Conservation (phyloP, 2,329 filamentous ascomycete genomes). For the Colletotrichum sp. region DNA sequence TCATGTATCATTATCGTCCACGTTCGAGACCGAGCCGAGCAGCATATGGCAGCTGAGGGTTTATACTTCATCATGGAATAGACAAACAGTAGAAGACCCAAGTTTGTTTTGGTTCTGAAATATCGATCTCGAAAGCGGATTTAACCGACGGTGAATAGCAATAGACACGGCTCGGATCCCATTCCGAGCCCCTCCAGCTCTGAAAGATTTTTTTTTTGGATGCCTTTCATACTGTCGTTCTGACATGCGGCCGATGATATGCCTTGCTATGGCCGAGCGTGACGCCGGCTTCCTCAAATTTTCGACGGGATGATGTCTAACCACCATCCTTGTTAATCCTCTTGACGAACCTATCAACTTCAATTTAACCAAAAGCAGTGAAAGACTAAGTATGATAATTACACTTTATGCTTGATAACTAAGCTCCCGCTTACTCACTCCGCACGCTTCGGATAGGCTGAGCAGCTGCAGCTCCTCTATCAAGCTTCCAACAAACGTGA, state of each 20-base stretch:
- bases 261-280: not conserved
- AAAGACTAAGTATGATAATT: not conserved
- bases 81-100: not conserved
- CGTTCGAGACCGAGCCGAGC: not conserved
- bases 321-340: rapidly evolving
- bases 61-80: not conserved
- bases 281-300: not conserved
- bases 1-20: not conserved
- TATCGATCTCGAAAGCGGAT: not conserved
- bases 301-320: not conserved
- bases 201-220: not conserved
- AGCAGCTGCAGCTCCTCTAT: not conserved
- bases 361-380: not conserved
- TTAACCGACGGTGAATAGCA: rapidly evolving
- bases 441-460: not conserved
- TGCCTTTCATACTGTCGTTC: not conserved
- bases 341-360: not conserved
- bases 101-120: not conserved
- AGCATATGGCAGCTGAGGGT: rapidly evolving
- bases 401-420: not conserved
- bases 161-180: not conserved
- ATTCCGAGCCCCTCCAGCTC: rapidly evolving
- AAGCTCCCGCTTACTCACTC: not conserved
- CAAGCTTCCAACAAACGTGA: not conserved
- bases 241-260: rapidly evolving